Conservation (phyloP, 2,329 filamentous ascomycete genomes). For the Ciborinia camelliae region DNA sequence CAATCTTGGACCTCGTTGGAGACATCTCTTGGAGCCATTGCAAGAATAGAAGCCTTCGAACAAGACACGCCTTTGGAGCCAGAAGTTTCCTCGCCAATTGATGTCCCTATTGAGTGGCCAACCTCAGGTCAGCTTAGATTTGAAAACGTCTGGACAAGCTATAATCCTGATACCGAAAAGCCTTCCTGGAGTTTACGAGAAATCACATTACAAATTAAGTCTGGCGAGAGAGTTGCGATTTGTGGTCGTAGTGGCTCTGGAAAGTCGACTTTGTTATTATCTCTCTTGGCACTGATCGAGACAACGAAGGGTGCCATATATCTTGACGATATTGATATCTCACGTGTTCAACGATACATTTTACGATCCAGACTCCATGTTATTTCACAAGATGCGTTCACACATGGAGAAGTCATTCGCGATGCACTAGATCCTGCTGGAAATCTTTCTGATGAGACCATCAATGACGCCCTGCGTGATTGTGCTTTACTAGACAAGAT, state of each 20-base stretch:
- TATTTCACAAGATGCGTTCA: not conserved
- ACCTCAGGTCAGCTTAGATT: conserved; percentile 24
- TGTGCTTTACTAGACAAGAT: not conserved
- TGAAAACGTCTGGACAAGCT: conserved; percentile 2
- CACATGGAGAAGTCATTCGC: not conserved
- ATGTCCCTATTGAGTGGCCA: conserved; percentile 26
- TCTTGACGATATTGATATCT: not conserved
- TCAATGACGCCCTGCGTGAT: not conserved
- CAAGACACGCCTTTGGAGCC: conserved; percentile 38
- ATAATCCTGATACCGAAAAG: not conserved
- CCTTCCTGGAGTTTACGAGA: not conserved
- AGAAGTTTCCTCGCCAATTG: conserved; percentile 16
- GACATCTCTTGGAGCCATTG: conserved; percentile 55
- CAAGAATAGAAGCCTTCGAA: conserved; percentile 52
- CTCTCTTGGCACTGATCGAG: not conserved
- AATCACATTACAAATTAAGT: conserved; percentile 44
- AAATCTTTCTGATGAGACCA: not conserved
- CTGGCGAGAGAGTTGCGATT: conserved; percentile 48
- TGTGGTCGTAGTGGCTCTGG: conserved; percentile 45
- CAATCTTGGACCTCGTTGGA: conserved; percentile 54
- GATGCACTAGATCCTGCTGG: not conserved
- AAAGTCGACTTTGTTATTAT: not conserved
- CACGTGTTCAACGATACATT: not conserved
- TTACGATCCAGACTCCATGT: not conserved
- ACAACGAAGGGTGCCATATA: not conserved